phyloP scores from a whole-genome alignment of 768 basidiomycete genomes.

The Boletus speciosus region DNA sequence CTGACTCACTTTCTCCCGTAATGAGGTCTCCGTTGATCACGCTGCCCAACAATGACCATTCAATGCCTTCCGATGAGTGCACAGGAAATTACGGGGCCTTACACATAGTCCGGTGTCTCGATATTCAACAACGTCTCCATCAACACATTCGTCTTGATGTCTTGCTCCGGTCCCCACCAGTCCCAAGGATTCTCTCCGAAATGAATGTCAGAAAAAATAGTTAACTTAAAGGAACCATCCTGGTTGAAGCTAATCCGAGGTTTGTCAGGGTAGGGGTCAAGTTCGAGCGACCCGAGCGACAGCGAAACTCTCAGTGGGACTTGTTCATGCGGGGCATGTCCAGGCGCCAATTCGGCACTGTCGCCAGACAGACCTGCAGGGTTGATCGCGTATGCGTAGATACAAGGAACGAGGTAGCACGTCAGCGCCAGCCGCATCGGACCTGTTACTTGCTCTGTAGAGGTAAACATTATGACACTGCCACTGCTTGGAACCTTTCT shows the following conservation, averaged over 20 bases:
- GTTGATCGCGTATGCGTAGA: slow-evolving; percentile 15
- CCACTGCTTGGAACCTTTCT: not conserved
- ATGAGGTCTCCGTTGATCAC: slow-evolving; percentile 73
- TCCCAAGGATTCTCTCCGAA: slow-evolving; percentile 76
- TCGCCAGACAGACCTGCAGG: not conserved
- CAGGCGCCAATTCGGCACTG: not conserved
- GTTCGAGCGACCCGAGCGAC: not conserved
- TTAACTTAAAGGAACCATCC: slow-evolving; percentile 67
- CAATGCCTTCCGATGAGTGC: not conserved
- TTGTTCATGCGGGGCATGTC: not conserved
- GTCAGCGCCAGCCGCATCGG: slow-evolving; percentile 1
- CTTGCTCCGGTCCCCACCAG: slow-evolving; percentile 63
- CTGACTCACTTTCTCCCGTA: slow-evolving; percentile 59
- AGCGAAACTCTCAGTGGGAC: not conserved
- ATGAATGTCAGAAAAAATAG: slow-evolving; percentile 72
- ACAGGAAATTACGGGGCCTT: slow-evolving; percentile 19
- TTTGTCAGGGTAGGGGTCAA: slow-evolving; percentile 44
- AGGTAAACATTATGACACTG: not conserved
- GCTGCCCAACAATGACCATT: slow-evolving; percentile 30
- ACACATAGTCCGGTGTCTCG: slow-evolving; percentile 73
- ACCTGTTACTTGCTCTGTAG: not conserved
- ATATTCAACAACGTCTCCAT: slow-evolving; percentile 53
- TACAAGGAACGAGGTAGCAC: slow-evolving; percentile 1
- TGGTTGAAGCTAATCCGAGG: slow-evolving; percentile 52
- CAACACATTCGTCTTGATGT: slow-evolving; percentile 55